Evolutionary conservation across 1,284 basidiomycete species (phyloP), one percentile per base, ranked within the genome.

Genomic region (Marasmius fiardii): DNA sequence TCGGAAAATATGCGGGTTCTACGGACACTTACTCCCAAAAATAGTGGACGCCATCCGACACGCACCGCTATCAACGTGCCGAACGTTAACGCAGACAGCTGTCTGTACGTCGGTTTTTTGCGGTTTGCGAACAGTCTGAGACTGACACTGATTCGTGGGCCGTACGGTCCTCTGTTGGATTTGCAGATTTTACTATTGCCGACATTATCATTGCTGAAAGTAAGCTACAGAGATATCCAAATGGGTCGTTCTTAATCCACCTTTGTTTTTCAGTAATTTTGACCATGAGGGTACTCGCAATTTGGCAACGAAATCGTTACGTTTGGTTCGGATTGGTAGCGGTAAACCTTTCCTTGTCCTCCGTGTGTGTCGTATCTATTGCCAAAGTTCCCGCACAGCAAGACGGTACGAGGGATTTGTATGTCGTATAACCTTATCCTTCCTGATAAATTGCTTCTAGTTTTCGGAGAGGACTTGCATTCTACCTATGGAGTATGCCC

Each of bases 131-230:
- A n/a, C 20, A 10, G 28, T 26, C 28, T 8, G 23, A 20, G 8
- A 3, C 14, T 10, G 12, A 23, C 10, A 21, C 44, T 16, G 16
- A 14, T 47, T 14, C 3, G 23, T 26, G 21, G 20, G n/a, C n/a
- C n/a, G n/a, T n/a, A n/a, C n/a, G n/a, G n/a, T n/a, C n/a, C n/a
- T n/a, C n/a, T n/a, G n/a, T n/a, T n/a, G n/a, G n/a, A n/a, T 20
- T 3, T 24, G 18, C 23, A 47, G 44, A 47, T 26, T 47, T 10
- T 26, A 26, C 44, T n/a, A 10, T 47, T 14, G 44, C 26, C 44
- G 44, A 47, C 28, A 47, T 47, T 16, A 47, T 47, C 10, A 47
- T 47, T 26, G 44, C 47, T 33, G 47, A 49, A 49, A 31, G 47
- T 49, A 14, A n/a, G 26, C 28, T 16, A 31, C 47, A 4, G 10